Percentiles rank a stretch among this genome's conserved stretches.
phyloP scores from a whole-genome alignment of 192 early-diverging fungal species.

The Geranomyces variabilis region DNA sequence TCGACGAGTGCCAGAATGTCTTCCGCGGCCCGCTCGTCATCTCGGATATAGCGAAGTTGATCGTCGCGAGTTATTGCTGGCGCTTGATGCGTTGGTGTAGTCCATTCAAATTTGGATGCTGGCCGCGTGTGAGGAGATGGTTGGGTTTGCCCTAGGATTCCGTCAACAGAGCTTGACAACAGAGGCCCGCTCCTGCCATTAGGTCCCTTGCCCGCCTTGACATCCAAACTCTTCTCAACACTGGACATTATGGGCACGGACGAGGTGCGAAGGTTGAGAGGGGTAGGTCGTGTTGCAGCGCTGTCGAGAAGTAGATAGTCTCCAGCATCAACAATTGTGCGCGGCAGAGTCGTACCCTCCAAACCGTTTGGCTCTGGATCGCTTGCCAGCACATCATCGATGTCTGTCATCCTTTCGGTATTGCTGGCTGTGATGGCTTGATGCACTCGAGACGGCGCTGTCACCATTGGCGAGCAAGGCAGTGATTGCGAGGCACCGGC shows the following conservation, averaged over 20 bases:
- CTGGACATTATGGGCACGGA: not conserved
- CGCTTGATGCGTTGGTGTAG: not conserved
- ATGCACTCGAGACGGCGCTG: not conserved
- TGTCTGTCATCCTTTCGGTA: slow-evolving; percentile 14
- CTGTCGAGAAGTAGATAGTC: slow-evolving; percentile 2
- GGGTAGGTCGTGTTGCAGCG: not conserved
- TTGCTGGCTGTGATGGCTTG: not conserved
- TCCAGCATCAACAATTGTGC: slow-evolving; percentile 13
- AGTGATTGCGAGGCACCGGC: not conserved
- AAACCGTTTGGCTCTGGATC: slow-evolving; percentile 23
- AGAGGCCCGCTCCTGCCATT: not conserved
- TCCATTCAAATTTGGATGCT: not conserved
- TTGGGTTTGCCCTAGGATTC: not conserved
- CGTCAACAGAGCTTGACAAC: not conserved
- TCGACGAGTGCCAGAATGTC: slow-evolving; percentile 16
- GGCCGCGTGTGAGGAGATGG: not conserved
- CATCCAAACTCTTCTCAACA: not conserved
- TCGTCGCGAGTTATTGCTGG: not conserved
- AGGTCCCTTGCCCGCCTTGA: not conserved
- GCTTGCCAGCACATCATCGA: slow-evolving; percentile 21
- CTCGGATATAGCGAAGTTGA: slow-evolving; percentile 2
- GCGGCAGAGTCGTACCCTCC: not conserved
- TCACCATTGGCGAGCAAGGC: not conserved
- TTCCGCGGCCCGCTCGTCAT: slow-evolving; percentile 14
- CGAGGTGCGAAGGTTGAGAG: not conserved